A percentile compares a stretch with the other conserved stretches of the same genome.
phyloP scores from a whole-genome alignment of 1,284 basidiomycete genomes.

The Cutaneotrichosporon spelunceum region DNA sequence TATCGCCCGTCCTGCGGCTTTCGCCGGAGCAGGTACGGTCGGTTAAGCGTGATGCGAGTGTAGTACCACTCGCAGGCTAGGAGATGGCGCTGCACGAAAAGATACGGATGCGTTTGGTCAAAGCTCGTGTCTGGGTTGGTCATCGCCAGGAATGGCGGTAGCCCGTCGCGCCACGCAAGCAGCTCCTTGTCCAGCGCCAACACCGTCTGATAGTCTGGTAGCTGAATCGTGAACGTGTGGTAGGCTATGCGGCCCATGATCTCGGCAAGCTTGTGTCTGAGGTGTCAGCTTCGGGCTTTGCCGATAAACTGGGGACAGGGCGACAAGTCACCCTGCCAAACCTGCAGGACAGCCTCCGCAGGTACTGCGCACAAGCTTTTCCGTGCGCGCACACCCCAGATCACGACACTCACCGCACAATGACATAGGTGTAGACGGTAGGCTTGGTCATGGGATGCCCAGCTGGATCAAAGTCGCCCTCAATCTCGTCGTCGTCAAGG shows the following conservation, averaged over 20 bases:
- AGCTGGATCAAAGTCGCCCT: slow-evolving; percentile 50
- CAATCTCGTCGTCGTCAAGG: slow-evolving; percentile 53
- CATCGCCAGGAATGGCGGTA: slow-evolving; percentile 49
- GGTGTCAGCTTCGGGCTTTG: slow-evolving; percentile 7
- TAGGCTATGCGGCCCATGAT: slow-evolving; percentile 54
- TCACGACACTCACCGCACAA: slow-evolving; percentile 38
- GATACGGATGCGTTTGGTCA: slow-evolving; percentile 45
- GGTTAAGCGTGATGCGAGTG: slow-evolving; percentile 49
- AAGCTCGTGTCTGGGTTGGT: slow-evolving; percentile 45
- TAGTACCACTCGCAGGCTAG: slow-evolving; percentile 51
- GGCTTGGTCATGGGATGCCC: slow-evolving; percentile 51
- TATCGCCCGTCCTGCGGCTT: slow-evolving; percentile 51
- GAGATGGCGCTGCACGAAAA: slow-evolving; percentile 51
- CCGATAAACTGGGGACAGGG: background rate
- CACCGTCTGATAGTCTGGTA: slow-evolving; percentile 53
- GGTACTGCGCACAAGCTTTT: background rate
- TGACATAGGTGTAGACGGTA: slow-evolving; percentile 52
- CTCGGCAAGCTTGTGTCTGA: slow-evolving; percentile 49
- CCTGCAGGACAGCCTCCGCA: background rate
- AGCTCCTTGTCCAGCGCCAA: slow-evolving; percentile 52
- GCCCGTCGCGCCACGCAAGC: slow-evolving; percentile 47
- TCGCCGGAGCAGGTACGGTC: slow-evolving; percentile 51
- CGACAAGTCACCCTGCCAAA: background rate
- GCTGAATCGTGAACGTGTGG: slow-evolving; percentile 53
- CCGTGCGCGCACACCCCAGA: background rate